Evolutionary conservation across 148 eudicot species (phyloP), one percentile per base, ranked within the genome.

Genomic region (Agrostemma githago): DNA sequence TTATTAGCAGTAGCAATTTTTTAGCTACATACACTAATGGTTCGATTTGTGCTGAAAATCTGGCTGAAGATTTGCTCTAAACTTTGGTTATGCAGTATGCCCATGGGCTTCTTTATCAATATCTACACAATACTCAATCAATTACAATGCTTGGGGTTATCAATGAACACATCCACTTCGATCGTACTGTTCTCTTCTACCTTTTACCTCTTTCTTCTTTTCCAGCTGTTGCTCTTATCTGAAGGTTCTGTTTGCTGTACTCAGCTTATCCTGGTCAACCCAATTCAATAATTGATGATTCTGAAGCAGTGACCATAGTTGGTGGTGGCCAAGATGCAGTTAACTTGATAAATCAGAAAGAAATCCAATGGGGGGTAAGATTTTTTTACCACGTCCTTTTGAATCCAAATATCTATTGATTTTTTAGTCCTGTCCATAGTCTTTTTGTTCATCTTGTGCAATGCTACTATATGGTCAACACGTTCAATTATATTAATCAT

Each of bases 361-460:
- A 95, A 88, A 84, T 95, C 72, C 96, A 90, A 68, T 95, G 98
- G 98, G 98, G 98, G 83, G 97, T 91, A 79, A 85, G 97, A 83
- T n/a, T 37, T 26, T 54, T 8, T 11, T 20, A 1, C 17, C 48
- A 21, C 12, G 41, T 20, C 4, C 11, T 48, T 68, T 68, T 17
- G 12, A 43, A 68, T 37, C 58, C 4, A 42, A 26, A 26, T 26
- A 26, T 26, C 34, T 26, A 26, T 26, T 26, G 68, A 74, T 48
- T 46, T 39, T 38, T 67, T 75, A 16, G 11, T 62, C 5, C 65
- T 66, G 59, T 61, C 43, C 17, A 34, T 54, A 65, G n/a, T 58
- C 41, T 16, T n/a, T 48, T 41, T 62, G 64, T 48, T 75, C 38
- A 39, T 65, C 61, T 34, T 41, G 37, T 63, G 76, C 8, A 37